phyloP scores from a whole-genome alignment of 2,329 filamentous ascomycete species.

The Colletotrichum camelliae region DNA sequence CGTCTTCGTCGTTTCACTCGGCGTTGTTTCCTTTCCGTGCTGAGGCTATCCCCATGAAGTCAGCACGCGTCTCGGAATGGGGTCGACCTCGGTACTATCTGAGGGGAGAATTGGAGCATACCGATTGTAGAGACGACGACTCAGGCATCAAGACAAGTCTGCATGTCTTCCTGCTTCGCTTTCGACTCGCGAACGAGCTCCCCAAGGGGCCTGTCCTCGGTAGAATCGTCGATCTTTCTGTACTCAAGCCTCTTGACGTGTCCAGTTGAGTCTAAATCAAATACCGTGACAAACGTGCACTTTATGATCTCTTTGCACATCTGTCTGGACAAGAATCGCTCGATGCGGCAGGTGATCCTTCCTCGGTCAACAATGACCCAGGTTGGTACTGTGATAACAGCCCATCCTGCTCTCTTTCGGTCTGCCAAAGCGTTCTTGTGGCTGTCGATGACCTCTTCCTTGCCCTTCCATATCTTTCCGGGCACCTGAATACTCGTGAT shows the following conservation, averaged over 20 bases:
- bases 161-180: background rate
- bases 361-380: background rate
- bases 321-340: background rate
- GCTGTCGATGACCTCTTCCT: background rate
- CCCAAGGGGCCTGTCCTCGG: fast-evolving
- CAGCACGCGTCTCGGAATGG: background rate
- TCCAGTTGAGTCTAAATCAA: background rate
- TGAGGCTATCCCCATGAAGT: background rate
- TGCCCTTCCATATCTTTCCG: background rate
- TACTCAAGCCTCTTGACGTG: background rate
- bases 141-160: fast-evolving
- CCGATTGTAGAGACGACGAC: fast-evolving
- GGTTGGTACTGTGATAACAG: too few relatives aligned
- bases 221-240: fast-evolving
- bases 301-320: fast-evolving
- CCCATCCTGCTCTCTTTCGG: too few relatives aligned
- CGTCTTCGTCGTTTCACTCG: too few relatives aligned
- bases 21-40: fast-evolving
- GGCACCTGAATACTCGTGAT: fast-evolving
- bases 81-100: too few relatives aligned
- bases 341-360: background rate
- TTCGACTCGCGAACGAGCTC: fast-evolving
- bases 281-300: fast-evolving
- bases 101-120: background rate
- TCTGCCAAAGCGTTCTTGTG: fast-evolving